Evolutionary conservation across 1,284 basidiomycete genomes (phyloP).

Genomic region (Mycosarcoma mackinlayi): DNA sequence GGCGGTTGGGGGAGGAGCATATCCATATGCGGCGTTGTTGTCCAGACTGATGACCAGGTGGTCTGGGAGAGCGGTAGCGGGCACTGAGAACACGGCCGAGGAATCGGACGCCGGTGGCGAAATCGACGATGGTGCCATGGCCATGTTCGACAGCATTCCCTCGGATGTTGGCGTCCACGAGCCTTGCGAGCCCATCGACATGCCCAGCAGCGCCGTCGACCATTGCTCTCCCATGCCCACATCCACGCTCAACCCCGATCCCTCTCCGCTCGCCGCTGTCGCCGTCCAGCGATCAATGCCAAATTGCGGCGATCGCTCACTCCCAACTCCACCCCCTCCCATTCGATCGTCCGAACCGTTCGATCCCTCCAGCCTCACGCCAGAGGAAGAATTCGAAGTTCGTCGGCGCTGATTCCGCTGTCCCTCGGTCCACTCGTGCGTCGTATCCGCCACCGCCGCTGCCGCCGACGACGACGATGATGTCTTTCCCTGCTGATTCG

Average conservation of each 20-base stretch:
- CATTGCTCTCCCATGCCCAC: slow-evolving; percentile 19
- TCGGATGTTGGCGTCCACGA: slow-evolving; percentile 24
- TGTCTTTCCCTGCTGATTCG: no score
- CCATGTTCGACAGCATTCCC: slow-evolving; percentile 15
- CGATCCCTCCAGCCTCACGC: no score
- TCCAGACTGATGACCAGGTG: slow-evolving; percentile 8
- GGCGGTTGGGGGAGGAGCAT: not conserved
- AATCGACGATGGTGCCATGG: slow-evolving; percentile 21
- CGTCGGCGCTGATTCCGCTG: slow-evolving; percentile 4
- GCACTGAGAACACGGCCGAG: slow-evolving; percentile 17
- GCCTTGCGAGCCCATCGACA: not conserved
- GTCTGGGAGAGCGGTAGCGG: slow-evolving; percentile 10
- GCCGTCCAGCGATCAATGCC: not conserved
- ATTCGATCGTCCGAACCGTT: no score
- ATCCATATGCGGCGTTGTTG: slow-evolving; percentile 1
- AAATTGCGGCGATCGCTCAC: not conserved
- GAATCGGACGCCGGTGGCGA: slow-evolving; percentile 13
- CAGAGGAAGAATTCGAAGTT: slow-evolving; percentile 4
- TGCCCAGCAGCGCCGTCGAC: slow-evolving; percentile 9
- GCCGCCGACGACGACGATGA: no score
- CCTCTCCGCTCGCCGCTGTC: not conserved
- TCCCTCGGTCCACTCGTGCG: no score
- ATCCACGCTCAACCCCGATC: slow-evolving; percentile 10
- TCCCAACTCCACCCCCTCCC: not conserved
- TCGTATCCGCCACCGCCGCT: no score